Evolutionary conservation across 225 moss, liverwort and hornwort genomes (phyloP).

Genomic region (Takakia lepidozioides): DNA sequence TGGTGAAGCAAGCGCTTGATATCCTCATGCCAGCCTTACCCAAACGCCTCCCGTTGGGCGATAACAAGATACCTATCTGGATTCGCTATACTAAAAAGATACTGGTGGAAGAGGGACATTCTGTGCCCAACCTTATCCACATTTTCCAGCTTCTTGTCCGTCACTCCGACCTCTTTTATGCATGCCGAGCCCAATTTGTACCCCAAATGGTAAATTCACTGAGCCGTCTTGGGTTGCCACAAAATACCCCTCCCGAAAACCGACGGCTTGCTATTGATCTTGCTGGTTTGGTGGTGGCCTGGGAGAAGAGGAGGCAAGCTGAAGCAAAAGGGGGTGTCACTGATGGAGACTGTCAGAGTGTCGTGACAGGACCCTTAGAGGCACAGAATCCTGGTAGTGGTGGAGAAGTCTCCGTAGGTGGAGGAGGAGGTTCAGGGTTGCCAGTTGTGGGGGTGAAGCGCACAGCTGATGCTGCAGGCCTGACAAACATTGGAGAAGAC

Average conservation of each 20-base stretch:
- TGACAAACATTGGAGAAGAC: conserved; percentile 53
- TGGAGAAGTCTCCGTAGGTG: conserved; percentile 5
- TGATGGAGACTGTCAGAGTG: conserved; percentile 74
- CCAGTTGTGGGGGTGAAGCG: conserved; percentile 50
- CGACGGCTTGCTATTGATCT: conserved; percentile 97
- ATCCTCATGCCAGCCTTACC: conserved; percentile 99
- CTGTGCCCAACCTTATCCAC: conserved; percentile 95
- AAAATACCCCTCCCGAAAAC: conserved; percentile 90
- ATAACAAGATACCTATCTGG: conserved; percentile 99
- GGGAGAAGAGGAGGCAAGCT: conserved; percentile 96
- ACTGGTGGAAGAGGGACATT: conserved; percentile 97
- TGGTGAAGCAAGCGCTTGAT: conserved; percentile 98
- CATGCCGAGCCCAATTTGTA: conserved; percentile 96
- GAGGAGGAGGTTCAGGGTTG: conserved; percentile 19
- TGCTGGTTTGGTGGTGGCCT: conserved; percentile 94
- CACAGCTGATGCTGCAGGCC: conserved; percentile 47
- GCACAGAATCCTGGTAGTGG: conserved; percentile 28
- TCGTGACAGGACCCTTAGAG: conserved; percentile 17
- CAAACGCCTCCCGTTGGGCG: conserved; percentile 83
- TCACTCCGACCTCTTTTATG: conserved; percentile 94
- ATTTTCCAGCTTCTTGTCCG: conserved; percentile 98
- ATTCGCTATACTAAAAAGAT: conserved; percentile 99
- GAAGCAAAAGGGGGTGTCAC: conserved; percentile 59
- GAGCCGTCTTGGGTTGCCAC: conserved; percentile 91
- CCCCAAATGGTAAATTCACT: conserved; percentile 99